Percentiles rank a stretch among this genome's conserved stretches.
These are phyloP conservation scores for Kentomonas sorsogonicus DNA, from an alignment of 208 protist genomes.

Conservation along the genomic window DNA sequence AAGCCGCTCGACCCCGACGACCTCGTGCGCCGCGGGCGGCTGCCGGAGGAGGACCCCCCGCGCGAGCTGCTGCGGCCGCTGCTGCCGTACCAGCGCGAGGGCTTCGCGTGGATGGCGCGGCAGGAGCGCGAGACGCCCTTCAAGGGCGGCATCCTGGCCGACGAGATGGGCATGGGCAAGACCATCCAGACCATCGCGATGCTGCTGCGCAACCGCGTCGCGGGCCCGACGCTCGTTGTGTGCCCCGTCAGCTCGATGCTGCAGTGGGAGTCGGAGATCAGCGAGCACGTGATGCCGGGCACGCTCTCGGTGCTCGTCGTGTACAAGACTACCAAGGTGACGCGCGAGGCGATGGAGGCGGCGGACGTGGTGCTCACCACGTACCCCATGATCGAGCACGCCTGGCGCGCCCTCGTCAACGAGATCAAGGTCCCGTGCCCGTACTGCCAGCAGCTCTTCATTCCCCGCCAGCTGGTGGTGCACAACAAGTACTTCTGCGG, in stretches of 20 bases:
- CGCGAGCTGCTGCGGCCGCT: slow-evolving; percentile 51
- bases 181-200: slow-evolving; percentile 95
- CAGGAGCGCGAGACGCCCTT: slow-evolving; percentile 58
- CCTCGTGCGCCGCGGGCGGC: slow-evolving; percentile 46
- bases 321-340: slow-evolving; percentile 47
- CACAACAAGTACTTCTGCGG: slow-evolving; percentile 95
- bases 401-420: slow-evolving; percentile 78
- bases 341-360: slow-evolving; percentile 57
- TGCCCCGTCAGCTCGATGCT: slow-evolving; percentile 90
- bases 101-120: slow-evolving; percentile 78
- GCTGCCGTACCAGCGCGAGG: slow-evolving; percentile 83
- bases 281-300: slow-evolving; percentile 58
- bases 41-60: slow-evolving; percentile 46
- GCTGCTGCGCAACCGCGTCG: slow-evolving; percentile 64
- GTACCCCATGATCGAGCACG: slow-evolving; percentile 89
- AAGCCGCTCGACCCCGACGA: slow-evolving; percentile 82
- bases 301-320: slow-evolving; percentile 75
- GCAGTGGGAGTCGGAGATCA: slow-evolving; percentile 89
- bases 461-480: slow-evolving; percentile 81
- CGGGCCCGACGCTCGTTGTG: slow-evolving; percentile 84
- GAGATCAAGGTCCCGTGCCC: slow-evolving; percentile 83
- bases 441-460: slow-evolving; percentile 85
- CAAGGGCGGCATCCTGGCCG: slow-evolving; percentile 94
- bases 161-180: slow-evolving; percentile 98
- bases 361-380: slow-evolving; percentile 94